A percentile compares a stretch with the other conserved stretches of the same genome.
These are phyloP conservation scores for Jamesozyma piceae DNA, from an alignment of 805 yeast genomes.

Conservation along the genomic window DNA sequence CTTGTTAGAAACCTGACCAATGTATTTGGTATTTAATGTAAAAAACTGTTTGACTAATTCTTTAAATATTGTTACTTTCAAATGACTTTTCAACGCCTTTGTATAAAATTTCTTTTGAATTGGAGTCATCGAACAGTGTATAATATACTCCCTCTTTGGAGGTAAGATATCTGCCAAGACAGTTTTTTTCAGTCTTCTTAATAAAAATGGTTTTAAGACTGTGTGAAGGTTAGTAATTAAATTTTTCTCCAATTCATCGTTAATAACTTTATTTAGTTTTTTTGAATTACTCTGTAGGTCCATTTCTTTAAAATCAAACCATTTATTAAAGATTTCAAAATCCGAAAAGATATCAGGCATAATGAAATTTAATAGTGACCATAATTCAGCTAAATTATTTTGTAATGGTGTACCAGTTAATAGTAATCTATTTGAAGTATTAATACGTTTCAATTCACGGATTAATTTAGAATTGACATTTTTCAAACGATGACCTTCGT, in stretches of 20 bases:
- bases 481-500: constrained; percentile 91
- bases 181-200: constrained; percentile 70
- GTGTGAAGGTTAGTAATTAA: constrained; percentile 74
- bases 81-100: constrained; percentile 36
- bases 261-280: constrained; percentile 38
- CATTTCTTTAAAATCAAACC: constrained; percentile 79
- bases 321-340: constrained; percentile 76
- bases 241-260: constrained; percentile 47
- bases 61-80: constrained; percentile 38
- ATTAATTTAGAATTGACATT: constrained; percentile 73
- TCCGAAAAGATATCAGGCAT: constrained; percentile 91
- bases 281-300: constrained; percentile 29
- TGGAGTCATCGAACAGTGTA: constrained; percentile 59
- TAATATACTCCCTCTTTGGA: constrained; percentile 79
- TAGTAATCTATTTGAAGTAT: constrained; percentile 61
- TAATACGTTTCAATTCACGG: constrained; percentile 55
- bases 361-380: constrained; percentile 87
- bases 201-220: constrained; percentile 76
- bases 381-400: constrained; percentile 78
- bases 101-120: constrained; percentile 58
- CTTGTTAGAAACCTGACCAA: constrained; percentile 26
- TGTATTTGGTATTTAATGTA: constrained; percentile 31
- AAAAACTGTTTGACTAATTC: constrained; percentile 45
- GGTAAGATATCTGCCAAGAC: constrained; percentile 63
- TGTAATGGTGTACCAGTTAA: constrained; percentile 96